phyloP scores from a whole-genome alignment of 129 eudicot genomes.

The Helianthus tuberosus region DNA sequence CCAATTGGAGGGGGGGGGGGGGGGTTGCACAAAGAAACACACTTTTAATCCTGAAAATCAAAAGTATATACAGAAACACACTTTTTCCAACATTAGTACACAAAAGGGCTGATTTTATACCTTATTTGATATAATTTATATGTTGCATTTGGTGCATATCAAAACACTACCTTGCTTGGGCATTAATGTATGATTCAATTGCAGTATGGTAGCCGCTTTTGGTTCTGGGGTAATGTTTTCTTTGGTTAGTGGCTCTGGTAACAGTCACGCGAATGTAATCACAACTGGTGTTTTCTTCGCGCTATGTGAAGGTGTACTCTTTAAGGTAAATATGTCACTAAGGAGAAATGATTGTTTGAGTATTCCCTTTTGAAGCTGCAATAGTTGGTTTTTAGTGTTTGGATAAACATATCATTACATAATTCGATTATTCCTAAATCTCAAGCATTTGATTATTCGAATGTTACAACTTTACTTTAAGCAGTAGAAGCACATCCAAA shows the following conservation, averaged over 20 bases:
- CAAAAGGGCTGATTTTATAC: no score
- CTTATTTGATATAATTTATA: no score
- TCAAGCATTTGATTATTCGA: not conserved
- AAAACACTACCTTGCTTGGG: not conserved
- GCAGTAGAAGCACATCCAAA: not conserved
- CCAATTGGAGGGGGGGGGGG: no score
- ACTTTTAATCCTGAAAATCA: no score
- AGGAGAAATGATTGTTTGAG: not conserved
- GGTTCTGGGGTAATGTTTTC: slow-evolving; percentile 94
- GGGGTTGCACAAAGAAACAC: no score
- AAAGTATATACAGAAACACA: no score
- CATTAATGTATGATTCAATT: not conserved
- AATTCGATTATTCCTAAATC: not conserved
- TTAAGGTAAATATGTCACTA: slow-evolving; percentile 49
- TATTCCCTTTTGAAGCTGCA: not conserved
- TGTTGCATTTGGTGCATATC: not conserved
- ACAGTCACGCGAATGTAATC: slow-evolving; percentile 55
- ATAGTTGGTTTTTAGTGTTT: not conserved
- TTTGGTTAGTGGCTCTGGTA: slow-evolving; percentile 87
- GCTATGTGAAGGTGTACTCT: slow-evolving; percentile 85
- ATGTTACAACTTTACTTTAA: not conserved
- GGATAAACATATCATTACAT: not conserved
- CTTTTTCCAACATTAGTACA: no score
- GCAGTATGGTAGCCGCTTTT: slow-evolving; percentile 94
- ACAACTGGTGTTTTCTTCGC: slow-evolving; percentile 89